Evolutionary conservation across 306 rosid genomes (phyloP).

Genomic region (Cucurbita argyrosperma): DNA sequence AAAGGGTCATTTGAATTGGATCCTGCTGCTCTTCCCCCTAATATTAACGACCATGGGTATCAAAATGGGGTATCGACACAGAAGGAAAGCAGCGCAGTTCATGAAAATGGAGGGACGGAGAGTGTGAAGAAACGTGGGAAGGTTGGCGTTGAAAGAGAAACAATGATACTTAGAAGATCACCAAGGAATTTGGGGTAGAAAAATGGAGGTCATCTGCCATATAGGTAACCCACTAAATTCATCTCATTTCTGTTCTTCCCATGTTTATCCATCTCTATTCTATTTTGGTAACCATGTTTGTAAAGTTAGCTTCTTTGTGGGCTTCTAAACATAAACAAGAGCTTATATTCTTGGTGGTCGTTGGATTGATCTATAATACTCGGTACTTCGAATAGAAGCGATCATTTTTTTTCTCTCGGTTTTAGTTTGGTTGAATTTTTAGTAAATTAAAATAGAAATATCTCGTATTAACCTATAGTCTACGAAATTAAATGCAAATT

Average conservation of each 20-base stretch:
- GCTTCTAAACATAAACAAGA: neutral
- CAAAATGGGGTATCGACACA: slow-evolving; percentile 7
- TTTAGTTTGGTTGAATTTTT: too few relatives aligned
- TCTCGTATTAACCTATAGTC: too few relatives aligned
- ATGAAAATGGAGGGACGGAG: slow-evolving; percentile 15
- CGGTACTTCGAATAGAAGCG: too few relatives aligned
- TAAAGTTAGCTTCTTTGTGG: neutral
- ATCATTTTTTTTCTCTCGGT: too few relatives aligned
- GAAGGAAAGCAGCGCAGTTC: slow-evolving; percentile 13
- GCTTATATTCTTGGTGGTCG: neutral
- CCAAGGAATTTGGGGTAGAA: slow-evolving; percentile 45
- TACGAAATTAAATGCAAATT: too few relatives aligned
- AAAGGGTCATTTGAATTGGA: slow-evolving; percentile 76
- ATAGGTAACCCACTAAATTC: neutral
- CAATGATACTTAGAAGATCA: slow-evolving; percentile 29
- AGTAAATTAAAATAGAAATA: too few relatives aligned
- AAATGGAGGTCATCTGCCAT: slow-evolving; percentile 7
- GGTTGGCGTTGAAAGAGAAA: slow-evolving; percentile 13
- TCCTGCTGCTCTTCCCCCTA: slow-evolving; percentile 54
- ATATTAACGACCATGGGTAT: slow-evolving; percentile 17
- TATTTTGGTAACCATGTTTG: neutral
- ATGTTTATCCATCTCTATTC: neutral
- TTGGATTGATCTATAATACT: too few relatives aligned
- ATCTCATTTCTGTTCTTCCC: neutral
- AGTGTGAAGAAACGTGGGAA: slow-evolving; percentile 33